Percentiles rank a stretch among this genome's conserved stretches.
Conservation (phyloP, 140 eudicot genomes). For the Bidens hawaiensis region DNA sequence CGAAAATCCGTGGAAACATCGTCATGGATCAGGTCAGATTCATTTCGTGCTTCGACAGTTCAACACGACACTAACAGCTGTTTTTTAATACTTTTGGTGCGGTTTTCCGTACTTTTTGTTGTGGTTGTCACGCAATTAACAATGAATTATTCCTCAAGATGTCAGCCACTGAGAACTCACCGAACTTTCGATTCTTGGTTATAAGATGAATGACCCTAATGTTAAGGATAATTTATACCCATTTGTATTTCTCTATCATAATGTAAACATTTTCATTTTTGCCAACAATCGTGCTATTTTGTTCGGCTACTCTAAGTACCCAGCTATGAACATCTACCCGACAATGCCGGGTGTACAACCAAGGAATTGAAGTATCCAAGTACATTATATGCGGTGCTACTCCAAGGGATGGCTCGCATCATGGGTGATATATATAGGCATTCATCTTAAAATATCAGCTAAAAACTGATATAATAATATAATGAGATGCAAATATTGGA, state of each 20-base stretch:
- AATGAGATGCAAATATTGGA: no score
- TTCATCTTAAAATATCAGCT: no score
- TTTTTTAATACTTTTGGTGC: no score
- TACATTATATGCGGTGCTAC: constrained; percentile 69
- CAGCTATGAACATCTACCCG: constrained; percentile 50
- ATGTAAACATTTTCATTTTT: constrained; percentile 63
- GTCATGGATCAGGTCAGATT: no score
- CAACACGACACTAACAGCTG: no score
- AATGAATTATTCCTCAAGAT: constrained; percentile 68
- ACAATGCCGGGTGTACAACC: constrained; percentile 61
- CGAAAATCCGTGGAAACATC: no score
- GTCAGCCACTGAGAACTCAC: constrained; percentile 12
- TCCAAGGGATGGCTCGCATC: no score
- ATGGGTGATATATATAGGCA: no score
- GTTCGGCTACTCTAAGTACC: constrained; percentile 30
- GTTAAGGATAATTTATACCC: constrained; percentile 71
- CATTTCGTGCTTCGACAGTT: no score
- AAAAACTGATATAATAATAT: no score
- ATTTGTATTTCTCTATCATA: constrained; percentile 54
- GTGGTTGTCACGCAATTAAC: constrained; percentile 64
- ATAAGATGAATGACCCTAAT: constrained; percentile 43
- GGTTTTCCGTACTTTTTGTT: no score
- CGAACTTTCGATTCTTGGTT: constrained; percentile 35
- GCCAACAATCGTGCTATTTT: constrained; percentile 65
- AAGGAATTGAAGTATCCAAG: constrained; percentile 76